A percentile compares a stretch with the other conserved stretches of the same genome.
Evolutionary conservation across 352 stramenopile genomes (phyloP).

Genomic region (Phytophthora brassicae): DNA sequence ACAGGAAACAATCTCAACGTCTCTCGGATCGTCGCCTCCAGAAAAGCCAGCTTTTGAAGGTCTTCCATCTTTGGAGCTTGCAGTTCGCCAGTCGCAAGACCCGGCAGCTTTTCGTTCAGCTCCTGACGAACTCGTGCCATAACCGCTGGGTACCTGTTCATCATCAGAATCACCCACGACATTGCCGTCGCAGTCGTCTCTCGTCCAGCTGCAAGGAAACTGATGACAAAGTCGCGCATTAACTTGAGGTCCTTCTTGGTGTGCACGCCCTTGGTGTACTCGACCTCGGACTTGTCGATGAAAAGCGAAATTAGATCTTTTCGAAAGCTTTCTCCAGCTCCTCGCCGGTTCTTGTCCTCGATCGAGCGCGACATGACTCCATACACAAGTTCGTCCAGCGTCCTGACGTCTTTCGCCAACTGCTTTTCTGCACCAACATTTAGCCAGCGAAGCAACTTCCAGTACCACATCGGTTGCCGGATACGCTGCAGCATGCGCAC

Average conservation of each 20-base stretch:
- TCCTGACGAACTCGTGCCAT: slow-evolving; percentile 45
- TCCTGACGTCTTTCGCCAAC: slow-evolving; percentile 32
- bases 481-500: slow-evolving; percentile 38
- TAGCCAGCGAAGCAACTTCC: slow-evolving; percentile 47
- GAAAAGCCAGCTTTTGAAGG: slow-evolving; percentile 45
- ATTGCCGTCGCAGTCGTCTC: slow-evolving; percentile 77
- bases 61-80: slow-evolving; percentile 35
- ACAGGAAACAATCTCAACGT: slow-evolving; percentile 62
- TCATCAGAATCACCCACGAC: slow-evolving; percentile 73
- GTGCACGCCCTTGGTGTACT: slow-evolving; percentile 31
- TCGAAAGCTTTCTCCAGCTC: neutral
- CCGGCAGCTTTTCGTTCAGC: slow-evolving; percentile 44
- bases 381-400: slow-evolving; percentile 35
- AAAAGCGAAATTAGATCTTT: slow-evolving; percentile 60
- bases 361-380: slow-evolving; percentile 41
- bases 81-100: slow-evolving; percentile 29
- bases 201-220: slow-evolving; percentile 67
- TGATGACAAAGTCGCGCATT: slow-evolving; percentile 83
- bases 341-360: slow-evolving; percentile 25
- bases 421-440: slow-evolving; percentile 42
- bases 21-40: slow-evolving; percentile 54
- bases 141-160: slow-evolving; percentile 56
- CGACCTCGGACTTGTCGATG: slow-evolving; percentile 37
- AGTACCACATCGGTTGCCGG: slow-evolving; percentile 37
- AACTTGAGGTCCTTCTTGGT: slow-evolving; percentile 41